Base-by-base conservation (phyloP, 2,329 filamentous ascomycete genomes). In the Aspergillus transmontanensis region DNA sequence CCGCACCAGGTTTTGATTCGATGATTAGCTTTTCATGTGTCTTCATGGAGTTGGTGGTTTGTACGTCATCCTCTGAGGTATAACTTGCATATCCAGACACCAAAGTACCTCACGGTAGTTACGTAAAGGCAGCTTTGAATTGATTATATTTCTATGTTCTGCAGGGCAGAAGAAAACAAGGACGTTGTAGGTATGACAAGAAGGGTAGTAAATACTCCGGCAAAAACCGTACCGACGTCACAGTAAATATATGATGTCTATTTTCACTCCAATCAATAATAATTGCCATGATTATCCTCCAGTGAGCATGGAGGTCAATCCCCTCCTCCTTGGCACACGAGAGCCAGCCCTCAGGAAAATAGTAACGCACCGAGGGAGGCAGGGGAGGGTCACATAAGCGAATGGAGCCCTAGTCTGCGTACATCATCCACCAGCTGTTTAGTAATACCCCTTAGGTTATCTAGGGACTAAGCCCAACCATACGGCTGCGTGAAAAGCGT, bases 171-270 rank as follows among this genome's bases (percentile, higher is more conserved):
- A 10, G 14, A 55, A 55, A 55, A 55, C 51, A 55, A 55, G 51
- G 51, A 39, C 32, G n/a, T n/a, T 26, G 51, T n/a, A 39, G 51
- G 51, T 39, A 55, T 36, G 51, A 55, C 51, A 39, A 55, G 19
- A 16, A 16, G 34, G 16, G 19, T 34, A 11, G 9, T 10, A 19
- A 19, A 55, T 14, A 36, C n/a, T 21, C 51, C 30, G n/a, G 16
- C 19, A 36, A 53, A 32, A 32, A 54, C 23, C 19, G 30, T 34
- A 21, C 51, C 32, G 32, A 54, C 51, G n/a, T 54, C 51, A 54
- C 30, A 36, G 30, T 16, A n/a, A 12, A 11, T 36, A 34, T 36
- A 23, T 23, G n/a, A 28, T 23, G 14, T 6, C 4, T 54, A 11
- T 36, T 23, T 54, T 16, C 7, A 21, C 6, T 34, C 9, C 21